phyloP scores from a whole-genome alignment of 208 protist species.

The Acanthamoeba polyphaga region DNA sequence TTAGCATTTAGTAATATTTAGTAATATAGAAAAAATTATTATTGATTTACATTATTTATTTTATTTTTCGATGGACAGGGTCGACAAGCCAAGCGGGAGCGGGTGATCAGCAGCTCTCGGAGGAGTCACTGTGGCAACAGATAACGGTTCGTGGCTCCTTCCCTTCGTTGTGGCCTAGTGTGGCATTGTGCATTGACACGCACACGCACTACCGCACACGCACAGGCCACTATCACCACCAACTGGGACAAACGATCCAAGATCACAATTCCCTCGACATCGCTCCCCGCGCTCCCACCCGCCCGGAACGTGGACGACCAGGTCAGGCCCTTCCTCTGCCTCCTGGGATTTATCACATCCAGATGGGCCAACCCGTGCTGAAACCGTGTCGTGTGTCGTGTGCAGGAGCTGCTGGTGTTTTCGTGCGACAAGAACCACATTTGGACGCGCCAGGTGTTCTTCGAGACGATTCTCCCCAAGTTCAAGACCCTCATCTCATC shows the following conservation, averaged over 20 bases:
- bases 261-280: neutral
- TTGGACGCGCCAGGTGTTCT: constrained; percentile 23
- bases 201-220: neutral
- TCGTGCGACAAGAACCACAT: constrained; percentile 61
- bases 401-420: constrained; percentile 35
- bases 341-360: neutral
- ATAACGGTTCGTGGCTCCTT: neutral
- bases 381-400: neutral
- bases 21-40: no score
- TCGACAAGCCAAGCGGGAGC: no score
- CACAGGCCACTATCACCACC: neutral
- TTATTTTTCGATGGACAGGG: neutral
- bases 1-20: no score
- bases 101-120: neutral
- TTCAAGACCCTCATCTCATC: constrained; percentile 7
- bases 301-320: neutral
- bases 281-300: neutral
- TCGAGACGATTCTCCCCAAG: constrained; percentile 56
- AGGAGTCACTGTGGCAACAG: constrained; percentile 41
- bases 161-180: neutral
- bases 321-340: neutral
- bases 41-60: no score
- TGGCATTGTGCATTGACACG: neutral
- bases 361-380: no score
- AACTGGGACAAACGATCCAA: constrained; percentile 39